A percentile compares a stretch with the other conserved stretches of the same genome.
phyloP scores from a whole-genome alignment of 441 rosid species.

The Isatis lusitanica region DNA sequence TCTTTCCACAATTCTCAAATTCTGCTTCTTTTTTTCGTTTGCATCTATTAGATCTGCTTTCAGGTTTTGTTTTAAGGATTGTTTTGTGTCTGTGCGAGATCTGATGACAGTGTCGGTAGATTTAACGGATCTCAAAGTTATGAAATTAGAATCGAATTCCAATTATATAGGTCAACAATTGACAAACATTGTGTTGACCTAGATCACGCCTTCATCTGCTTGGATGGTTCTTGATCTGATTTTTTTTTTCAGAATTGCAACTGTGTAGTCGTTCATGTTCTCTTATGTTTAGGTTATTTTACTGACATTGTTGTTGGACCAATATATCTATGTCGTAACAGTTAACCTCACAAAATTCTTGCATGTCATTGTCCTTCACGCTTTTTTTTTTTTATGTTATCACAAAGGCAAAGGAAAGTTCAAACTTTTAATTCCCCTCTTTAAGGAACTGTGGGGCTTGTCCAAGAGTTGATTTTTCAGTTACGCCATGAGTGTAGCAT shows the following conservation, averaged over 20 bases:
- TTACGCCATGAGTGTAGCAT: constrained; percentile 24
- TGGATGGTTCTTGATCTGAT: constrained; percentile 18
- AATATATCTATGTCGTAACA: not conserved
- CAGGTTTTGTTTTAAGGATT: not conserved
- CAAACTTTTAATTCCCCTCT: not conserved
- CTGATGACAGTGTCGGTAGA: not conserved
- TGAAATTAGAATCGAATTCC: not conserved
- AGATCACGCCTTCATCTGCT: constrained; percentile 18
- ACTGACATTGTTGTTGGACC: constrained; percentile 2
- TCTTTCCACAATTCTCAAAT: not conserved
- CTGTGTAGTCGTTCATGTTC: not conserved
- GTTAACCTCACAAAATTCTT: constrained; percentile 26
- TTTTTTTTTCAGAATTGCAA: not conserved
- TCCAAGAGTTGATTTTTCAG: constrained; percentile 19
- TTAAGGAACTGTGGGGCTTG: not conserved
- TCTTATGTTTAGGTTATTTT: not conserved
- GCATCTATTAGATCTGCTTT: constrained; percentile 19
- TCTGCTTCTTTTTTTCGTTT: not conserved
- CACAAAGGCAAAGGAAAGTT: not conserved
- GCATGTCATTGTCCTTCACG: constrained; percentile 29
- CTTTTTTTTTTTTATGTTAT: not conserved
- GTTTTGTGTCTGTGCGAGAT: not conserved
- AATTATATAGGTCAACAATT: not conserved
- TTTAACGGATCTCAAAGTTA: constrained; percentile 19
- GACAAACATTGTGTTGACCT: not conserved